A percentile compares a stretch with the other conserved stretches of the same genome.
Evolutionary conservation across 1,139 yeast genomes (phyloP).

Genomic region (Yamadazyma dendronema): DNA sequence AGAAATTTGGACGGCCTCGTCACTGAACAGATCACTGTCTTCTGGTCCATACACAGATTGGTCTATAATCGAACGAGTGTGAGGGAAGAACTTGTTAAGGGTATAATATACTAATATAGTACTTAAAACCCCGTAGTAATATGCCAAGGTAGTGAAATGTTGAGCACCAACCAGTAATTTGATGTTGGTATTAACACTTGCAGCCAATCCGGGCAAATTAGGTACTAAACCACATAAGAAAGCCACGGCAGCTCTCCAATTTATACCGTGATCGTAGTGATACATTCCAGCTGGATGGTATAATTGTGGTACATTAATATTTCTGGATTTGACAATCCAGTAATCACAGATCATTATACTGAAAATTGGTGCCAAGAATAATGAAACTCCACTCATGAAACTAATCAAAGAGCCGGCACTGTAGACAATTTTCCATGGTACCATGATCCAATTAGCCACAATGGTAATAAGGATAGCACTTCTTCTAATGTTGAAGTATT

Average conservation of each 20-base stretch:
- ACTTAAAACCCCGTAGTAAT: conserved; percentile 14
- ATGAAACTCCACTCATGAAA: conserved; percentile 16
- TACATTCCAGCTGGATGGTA: conserved; percentile 16
- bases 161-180: conserved; percentile 10
- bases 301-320: conserved; percentile 14
- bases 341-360: conserved; percentile 16
- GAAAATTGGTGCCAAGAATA: conserved; percentile 16
- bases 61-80: conserved; percentile 9
- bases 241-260: conserved; percentile 17
- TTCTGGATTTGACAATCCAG: conserved; percentile 14
- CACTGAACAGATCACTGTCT: background rate
- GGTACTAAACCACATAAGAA: conserved; percentile 15
- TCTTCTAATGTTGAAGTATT: conserved; percentile 48
- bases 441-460: conserved; percentile 31
- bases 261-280: conserved; percentile 12
- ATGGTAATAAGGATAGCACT: conserved; percentile 46
- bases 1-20: background rate
- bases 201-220: conserved; percentile 16
- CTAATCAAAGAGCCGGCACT: conserved; percentile 15
- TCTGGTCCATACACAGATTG: conserved; percentile 8
- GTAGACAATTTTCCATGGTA: conserved; percentile 29
- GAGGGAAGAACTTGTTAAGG: conserved; percentile 13
- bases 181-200: conserved; percentile 13
- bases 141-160: conserved; percentile 13
- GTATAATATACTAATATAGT: conserved; percentile 12